These are phyloP conservation scores for Trichoderma brevicompactum DNA, from an alignment of 2,329 filamentous ascomycete genomes.

Conservation along the genomic window DNA sequence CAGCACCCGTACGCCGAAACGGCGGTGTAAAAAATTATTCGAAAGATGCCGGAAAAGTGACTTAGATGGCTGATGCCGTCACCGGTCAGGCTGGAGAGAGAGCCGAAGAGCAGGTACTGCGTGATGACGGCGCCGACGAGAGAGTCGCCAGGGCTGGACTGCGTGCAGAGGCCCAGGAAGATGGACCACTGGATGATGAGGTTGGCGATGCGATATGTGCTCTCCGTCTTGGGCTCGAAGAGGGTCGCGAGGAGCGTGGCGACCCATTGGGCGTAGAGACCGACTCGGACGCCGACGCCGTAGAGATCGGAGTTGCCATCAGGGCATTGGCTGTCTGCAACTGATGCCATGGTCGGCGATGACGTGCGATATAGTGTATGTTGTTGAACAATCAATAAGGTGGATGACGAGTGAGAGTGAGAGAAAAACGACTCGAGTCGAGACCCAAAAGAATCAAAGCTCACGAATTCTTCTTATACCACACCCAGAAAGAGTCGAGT, in stretches of 20 bases:
- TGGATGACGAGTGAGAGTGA: too few relatives aligned
- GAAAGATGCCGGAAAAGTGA: slow-evolving; percentile 33
- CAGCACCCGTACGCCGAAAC: slow-evolving; percentile 35
- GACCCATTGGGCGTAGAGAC: slow-evolving; percentile 37
- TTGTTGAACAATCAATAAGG: too few relatives aligned
- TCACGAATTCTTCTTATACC: slow-evolving; percentile 1
- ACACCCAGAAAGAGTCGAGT: background rate
- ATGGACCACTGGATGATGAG: slow-evolving; percentile 39
- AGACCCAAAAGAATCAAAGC: background rate
- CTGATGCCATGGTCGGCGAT: background rate
- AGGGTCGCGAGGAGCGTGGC: slow-evolving; percentile 35
- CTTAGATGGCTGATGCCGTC: slow-evolving; percentile 34
- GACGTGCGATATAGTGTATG: background rate
- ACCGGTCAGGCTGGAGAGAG: slow-evolving; percentile 36
- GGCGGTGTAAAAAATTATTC: slow-evolving; percentile 34
- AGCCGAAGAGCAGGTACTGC: slow-evolving; percentile 36
- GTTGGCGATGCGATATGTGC: slow-evolving; percentile 37
- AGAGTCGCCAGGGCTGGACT: slow-evolving; percentile 31
- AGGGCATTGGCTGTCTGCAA: background rate
- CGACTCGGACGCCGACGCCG: slow-evolving; percentile 36
- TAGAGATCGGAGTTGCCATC: slow-evolving; percentile 38
- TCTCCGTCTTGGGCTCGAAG: slow-evolving; percentile 34
- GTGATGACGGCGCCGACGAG: slow-evolving; percentile 35
- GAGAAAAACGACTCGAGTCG: background rate
- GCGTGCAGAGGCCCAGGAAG: slow-evolving; percentile 38